Conservation (phyloP, 108 stramenopile genomes). For the Seminavis robusta region DNA sequence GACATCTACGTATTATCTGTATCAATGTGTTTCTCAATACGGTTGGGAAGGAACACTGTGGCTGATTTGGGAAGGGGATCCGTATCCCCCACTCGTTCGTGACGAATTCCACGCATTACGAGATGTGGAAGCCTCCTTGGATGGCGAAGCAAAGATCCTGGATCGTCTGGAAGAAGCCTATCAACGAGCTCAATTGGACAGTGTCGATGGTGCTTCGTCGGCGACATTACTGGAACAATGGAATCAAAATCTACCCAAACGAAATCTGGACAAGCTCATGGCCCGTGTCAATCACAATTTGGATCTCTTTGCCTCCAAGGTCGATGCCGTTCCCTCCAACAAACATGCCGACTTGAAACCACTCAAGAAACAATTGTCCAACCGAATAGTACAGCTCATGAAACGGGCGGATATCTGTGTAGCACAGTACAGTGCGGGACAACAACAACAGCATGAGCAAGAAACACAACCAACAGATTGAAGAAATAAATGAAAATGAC, state of each 20-base stretch:
- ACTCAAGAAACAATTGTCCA: conserved; percentile 5
- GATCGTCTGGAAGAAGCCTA: conserved; percentile 24
- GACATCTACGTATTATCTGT: not conserved
- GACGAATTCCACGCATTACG: conserved; percentile 34
- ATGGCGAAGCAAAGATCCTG: conserved; percentile 1
- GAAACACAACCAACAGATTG: no score
- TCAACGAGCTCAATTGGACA: conserved; percentile 24
- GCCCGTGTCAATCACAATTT: conserved; percentile 26
- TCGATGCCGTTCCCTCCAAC: conserved; percentile 38
- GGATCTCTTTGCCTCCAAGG: conserved; percentile 37
- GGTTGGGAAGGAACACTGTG: conserved; percentile 36
- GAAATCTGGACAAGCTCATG: conserved; percentile 26
- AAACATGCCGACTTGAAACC: no score
- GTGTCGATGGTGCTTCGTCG: conserved; percentile 14
- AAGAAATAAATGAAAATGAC: no score
- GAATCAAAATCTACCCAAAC: conserved; percentile 9
- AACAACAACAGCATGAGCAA: no score
- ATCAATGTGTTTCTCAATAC: conserved; percentile 8
- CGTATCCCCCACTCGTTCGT: conserved; percentile 33
- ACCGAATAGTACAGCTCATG: not conserved
- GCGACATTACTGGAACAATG: not conserved
- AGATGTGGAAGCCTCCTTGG: conserved; percentile 15
- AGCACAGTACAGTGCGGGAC: no score
- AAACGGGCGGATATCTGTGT: conserved; percentile 4
- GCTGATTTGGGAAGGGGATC: conserved; percentile 34